Conservation (phyloP, 352 stramenopile species). For the Phytophthora capsici region DNA sequence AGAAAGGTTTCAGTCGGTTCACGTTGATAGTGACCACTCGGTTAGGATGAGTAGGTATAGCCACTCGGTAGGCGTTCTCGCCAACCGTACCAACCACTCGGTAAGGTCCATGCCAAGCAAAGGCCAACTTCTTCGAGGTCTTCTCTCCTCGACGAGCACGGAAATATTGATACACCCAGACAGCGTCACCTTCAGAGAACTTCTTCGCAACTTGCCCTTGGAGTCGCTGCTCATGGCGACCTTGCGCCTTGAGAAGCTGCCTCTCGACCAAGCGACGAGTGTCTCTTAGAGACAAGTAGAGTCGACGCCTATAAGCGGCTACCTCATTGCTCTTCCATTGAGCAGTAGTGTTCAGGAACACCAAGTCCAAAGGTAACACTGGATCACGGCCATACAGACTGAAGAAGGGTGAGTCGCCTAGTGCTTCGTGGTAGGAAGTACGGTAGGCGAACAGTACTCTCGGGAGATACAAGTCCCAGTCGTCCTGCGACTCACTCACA, state of each 20-base stretch:
- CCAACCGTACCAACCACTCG: neutral
- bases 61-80: neutral
- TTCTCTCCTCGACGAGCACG: neutral
- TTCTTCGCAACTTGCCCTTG: neutral
- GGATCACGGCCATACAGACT: constrained; percentile 5
- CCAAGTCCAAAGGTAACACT: neutral
- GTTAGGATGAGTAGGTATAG: neutral
- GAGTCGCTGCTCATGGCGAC: neutral
- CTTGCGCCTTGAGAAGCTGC: constrained; percentile 2
- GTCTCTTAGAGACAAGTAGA: neutral
- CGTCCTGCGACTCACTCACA: constrained; percentile 5
- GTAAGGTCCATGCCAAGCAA: neutral
- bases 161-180: neutral
- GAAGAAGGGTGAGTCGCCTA: constrained; percentile 6
- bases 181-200: neutral
- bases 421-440: constrained; percentile 5
- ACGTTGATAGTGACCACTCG: neutral
- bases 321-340: constrained; percentile 1
- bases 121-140: neutral
- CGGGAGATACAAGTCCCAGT: constrained; percentile 4
- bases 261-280: neutral
- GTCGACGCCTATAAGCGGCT: neutral
- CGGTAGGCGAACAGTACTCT: constrained; percentile 10
- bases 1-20: neutral
- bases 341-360: constrained; percentile 1